Base-by-base conservation (phyloP, 2,329 filamentous ascomycete species). In the Diplodia seriata region DNA sequence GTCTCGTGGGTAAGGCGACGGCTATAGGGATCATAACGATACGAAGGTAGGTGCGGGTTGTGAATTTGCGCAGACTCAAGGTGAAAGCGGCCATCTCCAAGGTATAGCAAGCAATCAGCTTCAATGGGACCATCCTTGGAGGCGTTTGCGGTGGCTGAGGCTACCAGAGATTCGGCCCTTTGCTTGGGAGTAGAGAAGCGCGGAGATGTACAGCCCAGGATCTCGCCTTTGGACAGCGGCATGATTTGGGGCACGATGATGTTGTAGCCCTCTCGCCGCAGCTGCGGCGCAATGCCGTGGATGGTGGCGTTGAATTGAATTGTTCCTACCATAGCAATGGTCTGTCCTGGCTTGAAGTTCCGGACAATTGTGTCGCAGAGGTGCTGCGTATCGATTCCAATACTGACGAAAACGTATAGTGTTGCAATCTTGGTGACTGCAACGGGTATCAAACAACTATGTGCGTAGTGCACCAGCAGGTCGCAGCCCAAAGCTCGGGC, bases 1-100 rank as follows among this genome's bases (percentile, higher is more conserved):
- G 87, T 90, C 81, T 99, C 96, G 71, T 92, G 90, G 1, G 94
- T 97, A 33, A 99, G 86, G 68, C 92, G 93, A 61, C 94, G 88
- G 12, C 93, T 95, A 81, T 99, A 99, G 0, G 96, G 95, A 76
- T 99, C 95, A 79, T 99, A 99, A 71, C 95, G 88, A 81, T 97
- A 99, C 1, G 96, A 94, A 0, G 94, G 92, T 43, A 97, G 87
- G 5, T 84, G 81, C 0, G 96, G 95, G 80, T 99, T 99, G 77
- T 98, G 95, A 72, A 99, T 99, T 94, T 99, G 99, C 75, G 96
- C 94, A 75, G 92, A 96, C 80, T 99, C 95, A 53, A 99, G 90
- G 78, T 99, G 95, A 83, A 97, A 97, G 69, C 94, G 88, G 14
- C 94, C 94, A 76, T 97, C 94, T 56, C 94, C 94, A 15, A 97